Conservation (phyloP, 2,329 filamentous ascomycete genomes). For the Alternaria ethzedia region DNA sequence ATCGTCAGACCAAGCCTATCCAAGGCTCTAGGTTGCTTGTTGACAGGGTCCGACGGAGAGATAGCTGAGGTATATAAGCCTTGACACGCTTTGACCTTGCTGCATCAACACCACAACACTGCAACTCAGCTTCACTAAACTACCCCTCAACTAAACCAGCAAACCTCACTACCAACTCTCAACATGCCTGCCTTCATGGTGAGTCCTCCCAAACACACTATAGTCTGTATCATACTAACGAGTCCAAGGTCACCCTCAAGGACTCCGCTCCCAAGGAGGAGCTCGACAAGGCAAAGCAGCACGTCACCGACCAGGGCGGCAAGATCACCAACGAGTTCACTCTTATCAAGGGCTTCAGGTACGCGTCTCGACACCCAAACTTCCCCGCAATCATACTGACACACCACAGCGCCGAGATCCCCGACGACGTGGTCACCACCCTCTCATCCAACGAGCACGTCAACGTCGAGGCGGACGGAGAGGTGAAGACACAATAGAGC, state of each 20-base stretch:
- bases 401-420: conserved; percentile 70
- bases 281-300: conserved; percentile 79
- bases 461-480: conserved; percentile 77
- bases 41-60: conserved; percentile 10
- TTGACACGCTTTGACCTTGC: conserved; percentile 16
- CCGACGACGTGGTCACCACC: conserved; percentile 68
- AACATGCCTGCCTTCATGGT: conserved; percentile 29
- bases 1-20: conserved; percentile 28
- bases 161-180: not conserved
- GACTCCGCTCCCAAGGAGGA: conserved; percentile 69
- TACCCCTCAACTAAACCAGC: not conserved
- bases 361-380: conserved; percentile 49
- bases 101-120: conserved; percentile 13
- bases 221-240: not conserved
- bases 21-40: conserved; percentile 28
- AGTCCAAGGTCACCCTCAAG: conserved; percentile 78
- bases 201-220: not conserved
- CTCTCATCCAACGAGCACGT: conserved; percentile 75
- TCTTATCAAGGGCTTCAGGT: conserved; percentile 94
- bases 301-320: conserved; percentile 77
- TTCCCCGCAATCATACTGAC: conserved; percentile 9
- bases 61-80: conserved; percentile 31
- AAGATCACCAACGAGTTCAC: conserved; percentile 83
- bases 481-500: conserved; percentile 73
- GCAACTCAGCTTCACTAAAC: not conserved